A percentile compares a stretch with the other conserved stretches of the same genome.
These are phyloP conservation scores for Ganoderma meredithae DNA, from an alignment of 1,284 basidiomycete species.

Conservation along the genomic window DNA sequence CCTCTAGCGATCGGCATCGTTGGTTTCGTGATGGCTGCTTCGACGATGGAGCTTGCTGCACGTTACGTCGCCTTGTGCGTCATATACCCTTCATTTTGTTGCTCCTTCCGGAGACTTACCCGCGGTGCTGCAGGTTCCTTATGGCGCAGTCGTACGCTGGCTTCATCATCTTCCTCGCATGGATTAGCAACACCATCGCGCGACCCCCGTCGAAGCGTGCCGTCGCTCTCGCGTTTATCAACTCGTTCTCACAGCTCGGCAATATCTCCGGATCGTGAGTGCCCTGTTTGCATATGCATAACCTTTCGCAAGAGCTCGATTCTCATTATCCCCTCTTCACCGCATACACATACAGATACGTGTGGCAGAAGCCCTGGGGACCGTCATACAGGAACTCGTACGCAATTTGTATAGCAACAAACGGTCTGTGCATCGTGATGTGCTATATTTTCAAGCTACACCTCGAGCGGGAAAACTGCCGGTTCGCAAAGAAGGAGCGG, in stretches of 20 bases:
- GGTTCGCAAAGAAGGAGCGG: constrained; percentile 52
- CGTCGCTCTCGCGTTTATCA: constrained; percentile 78
- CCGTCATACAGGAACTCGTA: constrained; percentile 51
- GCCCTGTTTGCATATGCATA: background rate
- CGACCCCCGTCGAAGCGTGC: constrained; percentile 77
- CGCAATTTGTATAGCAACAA: constrained; percentile 60
- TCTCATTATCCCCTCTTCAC: background rate
- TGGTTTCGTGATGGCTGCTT: constrained; percentile 79
- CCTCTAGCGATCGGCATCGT: constrained; percentile 67
- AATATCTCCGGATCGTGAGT: constrained; percentile 81
- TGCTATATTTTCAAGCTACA: constrained; percentile 60
- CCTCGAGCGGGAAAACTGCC: constrained; percentile 55
- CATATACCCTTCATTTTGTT: background rate
- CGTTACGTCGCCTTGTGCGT: constrained; percentile 78
- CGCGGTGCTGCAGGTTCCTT: constrained; percentile 58
- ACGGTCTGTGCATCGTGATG: constrained; percentile 57
- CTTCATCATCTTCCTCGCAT: constrained; percentile 74
- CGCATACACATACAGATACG: constrained; percentile 41
- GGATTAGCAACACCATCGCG: constrained; percentile 75
- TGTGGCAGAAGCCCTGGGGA: constrained; percentile 52
- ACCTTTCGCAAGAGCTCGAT: background rate
- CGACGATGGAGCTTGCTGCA: constrained; percentile 68
- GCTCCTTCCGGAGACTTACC: constrained; percentile 7
- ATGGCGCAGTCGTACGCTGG: constrained; percentile 80
- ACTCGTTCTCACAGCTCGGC: constrained; percentile 76